These are phyloP conservation scores for Penicillium sp. DNA, from an alignment of 2,329 filamentous ascomycete genomes.

Conservation along the genomic window DNA sequence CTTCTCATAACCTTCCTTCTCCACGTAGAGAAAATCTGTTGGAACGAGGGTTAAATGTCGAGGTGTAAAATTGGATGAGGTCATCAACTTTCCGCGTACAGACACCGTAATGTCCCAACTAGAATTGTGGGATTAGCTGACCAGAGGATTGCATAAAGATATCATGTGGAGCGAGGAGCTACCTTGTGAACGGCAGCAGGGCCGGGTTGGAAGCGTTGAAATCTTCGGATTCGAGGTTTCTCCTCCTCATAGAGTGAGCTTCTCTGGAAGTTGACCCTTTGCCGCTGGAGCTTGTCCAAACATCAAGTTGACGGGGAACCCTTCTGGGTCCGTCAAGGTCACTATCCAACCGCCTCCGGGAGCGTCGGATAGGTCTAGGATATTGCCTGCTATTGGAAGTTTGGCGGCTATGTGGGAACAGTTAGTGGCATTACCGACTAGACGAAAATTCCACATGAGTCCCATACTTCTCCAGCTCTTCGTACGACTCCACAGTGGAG, in stretches of 20 bases:
- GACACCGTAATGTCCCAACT: constrained; percentile 34
- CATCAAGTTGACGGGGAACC: constrained; percentile 43
- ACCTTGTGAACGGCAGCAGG: constrained; percentile 38
- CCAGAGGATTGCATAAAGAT: too few relatives aligned
- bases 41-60: constrained; percentile 34
- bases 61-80: constrained; percentile 31
- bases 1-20: constrained; percentile 19
- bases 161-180: too few relatives aligned
- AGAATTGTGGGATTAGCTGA: too few relatives aligned
- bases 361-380: constrained; percentile 35
- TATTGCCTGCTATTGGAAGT: constrained; percentile 31
- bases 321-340: constrained; percentile 43
- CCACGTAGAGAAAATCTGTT: constrained; percentile 32
- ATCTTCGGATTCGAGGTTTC: constrained; percentile 30
- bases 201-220: constrained; percentile 32
- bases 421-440: too few relatives aligned
- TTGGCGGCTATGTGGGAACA: too few relatives aligned
- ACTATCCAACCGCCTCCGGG: constrained; percentile 45
- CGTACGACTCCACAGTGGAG: constrained; percentile 45
- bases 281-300: constrained; percentile 36
- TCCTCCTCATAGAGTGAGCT: constrained; percentile 27
- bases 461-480: constrained; percentile 45
- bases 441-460: not conserved
- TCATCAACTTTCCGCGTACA: constrained; percentile 29
- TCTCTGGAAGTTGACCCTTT: constrained; percentile 18